phyloP scores from a whole-genome alignment of 2,329 filamentous ascomycete species.

The Exophiala alcalophila region DNA sequence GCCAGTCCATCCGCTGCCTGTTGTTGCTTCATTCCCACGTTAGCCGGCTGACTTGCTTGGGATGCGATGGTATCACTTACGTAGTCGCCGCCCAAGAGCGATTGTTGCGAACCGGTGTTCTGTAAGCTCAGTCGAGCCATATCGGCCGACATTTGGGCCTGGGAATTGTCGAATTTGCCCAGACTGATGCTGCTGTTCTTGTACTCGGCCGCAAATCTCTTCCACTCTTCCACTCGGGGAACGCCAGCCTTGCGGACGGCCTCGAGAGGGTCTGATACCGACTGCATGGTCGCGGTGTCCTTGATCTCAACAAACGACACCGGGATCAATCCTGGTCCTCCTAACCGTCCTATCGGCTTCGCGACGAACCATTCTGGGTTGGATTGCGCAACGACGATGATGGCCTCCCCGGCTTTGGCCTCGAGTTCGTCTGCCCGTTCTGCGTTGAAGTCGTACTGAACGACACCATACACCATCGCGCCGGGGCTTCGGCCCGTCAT shows the following conservation, averaged over 20 bases:
- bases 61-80: too few relatives aligned
- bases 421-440: conserved; percentile 95
- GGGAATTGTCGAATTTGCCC: conserved; percentile 70
- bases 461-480: conserved; percentile 92
- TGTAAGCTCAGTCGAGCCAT: conserved; percentile 78
- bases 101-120: conserved; percentile 34
- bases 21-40: conserved; percentile 40
- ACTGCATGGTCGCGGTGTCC: conserved; percentile 83
- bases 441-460: conserved; percentile 94
- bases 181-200: conserved; percentile 98
- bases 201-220: conserved; percentile 98
- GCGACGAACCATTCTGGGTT: conserved; percentile 99
- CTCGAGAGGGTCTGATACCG: conserved; percentile 76
- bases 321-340: conserved; percentile 90
- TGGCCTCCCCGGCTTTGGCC: conserved; percentile 90
- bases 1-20: conserved; percentile 30
- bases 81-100: conserved; percentile 27
- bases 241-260: conserved; percentile 87
- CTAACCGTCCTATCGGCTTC: conserved; percentile 96
- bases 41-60: too few relatives aligned
- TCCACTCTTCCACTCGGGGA: conserved; percentile 96
- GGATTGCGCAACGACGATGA: conserved; percentile 97
- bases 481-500: conserved; percentile 56
- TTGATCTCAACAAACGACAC: conserved; percentile 95
- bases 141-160: conserved; percentile 62